A percentile compares a stretch with the other conserved stretches of the same genome.
Evolutionary conservation across 208 protist species (phyloP).

Genomic region (Acanthamoeba divionensis): DNA sequence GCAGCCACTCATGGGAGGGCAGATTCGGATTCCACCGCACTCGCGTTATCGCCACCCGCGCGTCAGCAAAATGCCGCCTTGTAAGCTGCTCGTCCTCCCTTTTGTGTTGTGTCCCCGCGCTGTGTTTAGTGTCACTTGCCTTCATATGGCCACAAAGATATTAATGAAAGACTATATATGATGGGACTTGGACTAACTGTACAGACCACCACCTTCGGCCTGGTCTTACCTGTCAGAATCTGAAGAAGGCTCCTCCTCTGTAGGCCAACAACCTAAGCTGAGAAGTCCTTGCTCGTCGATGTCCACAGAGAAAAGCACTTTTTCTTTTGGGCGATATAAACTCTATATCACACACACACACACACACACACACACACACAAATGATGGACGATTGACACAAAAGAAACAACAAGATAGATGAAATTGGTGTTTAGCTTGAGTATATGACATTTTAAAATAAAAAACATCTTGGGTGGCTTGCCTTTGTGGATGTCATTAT

Average conservation of each 20-base stretch:
- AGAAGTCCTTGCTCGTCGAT: neutral
- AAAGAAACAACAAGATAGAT: neutral
- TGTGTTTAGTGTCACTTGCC: neutral
- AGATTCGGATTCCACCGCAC: neutral
- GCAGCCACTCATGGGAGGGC: neutral
- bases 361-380: neutral
- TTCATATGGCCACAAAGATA: neutral
- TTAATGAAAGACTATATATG: too few relatives aligned
- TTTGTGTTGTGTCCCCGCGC: neutral
- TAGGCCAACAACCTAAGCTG: neutral
- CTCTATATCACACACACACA: too few relatives aligned
- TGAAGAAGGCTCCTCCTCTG: neutral
- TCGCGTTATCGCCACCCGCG: neutral
- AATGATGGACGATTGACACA: neutral
- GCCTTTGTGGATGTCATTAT: conserved; percentile 13
- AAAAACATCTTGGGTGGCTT: neutral
- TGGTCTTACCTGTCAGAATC: neutral
- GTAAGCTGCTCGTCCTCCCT: neutral
- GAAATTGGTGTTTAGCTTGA: neutral
- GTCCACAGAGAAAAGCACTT: neutral
- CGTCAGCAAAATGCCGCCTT: neutral
- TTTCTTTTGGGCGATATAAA: conserved; percentile 25
- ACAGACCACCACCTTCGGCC: neutral
- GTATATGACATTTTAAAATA: neutral
- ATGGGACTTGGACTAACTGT: neutral